Base-by-base conservation (phyloP, 176 grass and related monocot genomes). In the Triticum timopheevii region DNA sequence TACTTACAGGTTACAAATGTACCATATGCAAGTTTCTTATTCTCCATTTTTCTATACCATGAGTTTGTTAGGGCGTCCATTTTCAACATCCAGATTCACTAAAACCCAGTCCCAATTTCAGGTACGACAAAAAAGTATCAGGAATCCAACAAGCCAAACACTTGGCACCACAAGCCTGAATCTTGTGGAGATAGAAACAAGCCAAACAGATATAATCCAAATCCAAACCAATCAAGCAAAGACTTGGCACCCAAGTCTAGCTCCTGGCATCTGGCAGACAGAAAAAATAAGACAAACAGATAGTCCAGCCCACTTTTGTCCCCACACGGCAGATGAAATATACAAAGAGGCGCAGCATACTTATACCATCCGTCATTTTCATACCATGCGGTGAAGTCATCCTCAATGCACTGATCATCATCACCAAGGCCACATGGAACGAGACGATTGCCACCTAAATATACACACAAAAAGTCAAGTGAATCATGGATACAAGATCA, bases 401-500 rank as follows among this genome's bases (percentile, higher is more conserved):
- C 97, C 78, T 99, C 97, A 79, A 99, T 99, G 81, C 91, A 99
- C 78, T 96, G 97, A 81, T 99, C 92, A 83, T 99, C 97, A 81
- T 99, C 97, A 88, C 97, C 97, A 76, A 99, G 83, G 67, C 97
- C 97, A 61, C 94, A 86, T 16, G 94, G 85, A 82, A 93, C 76
- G 84, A 99, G 91, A 81, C 83, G 87, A 81, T 94, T 94, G 69
- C 84, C 97, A 93, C 97, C 97, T 99, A 82, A 34, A 77, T 47
- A 66, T 38, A 88, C 45, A 84, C 58, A 17, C 78, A 76, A 76
- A 52, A 52, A 11, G 44, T 64, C n/a, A 70, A 79, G 61, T 24
- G 42, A 82, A 69, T 67, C 20, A 73, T 42, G 12, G 4, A 12
- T 19, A 73, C 25, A 90, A 19, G 45, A 59, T 19, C 28, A 50